Evolutionary conservation across 2,329 filamentous ascomycete species (phyloP), one percentile per base, ranked within the genome.

Genomic region (Penicillium thymicola): DNA sequence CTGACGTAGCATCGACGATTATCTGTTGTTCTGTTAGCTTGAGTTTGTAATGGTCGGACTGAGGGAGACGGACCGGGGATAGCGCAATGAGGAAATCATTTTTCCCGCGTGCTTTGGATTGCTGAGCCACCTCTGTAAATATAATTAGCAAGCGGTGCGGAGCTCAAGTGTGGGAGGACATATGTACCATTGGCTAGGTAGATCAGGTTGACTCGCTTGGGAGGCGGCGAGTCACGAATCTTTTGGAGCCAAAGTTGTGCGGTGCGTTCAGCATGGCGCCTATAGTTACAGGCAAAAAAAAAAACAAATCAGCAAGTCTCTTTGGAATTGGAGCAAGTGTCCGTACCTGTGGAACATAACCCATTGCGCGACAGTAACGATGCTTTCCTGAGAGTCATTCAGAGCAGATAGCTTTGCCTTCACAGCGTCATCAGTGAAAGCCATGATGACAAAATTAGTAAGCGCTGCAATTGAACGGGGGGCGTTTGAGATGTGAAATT

Each of bases 351-450:
- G 93, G 74, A 99, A 99, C 89, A 99, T 95, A 60, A 99, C 94
- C 95, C 95, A 99, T 86, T 97, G 93, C 56, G 94, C 92, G 60
- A 96, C 92, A 36, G 90, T 93, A 59, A 96, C 86, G 70, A 99
- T 97, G 76, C 92, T 95, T 73, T 99, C 94, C 74, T 99, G 93
- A 11, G 92, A 96, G 77, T 99, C 95, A 76, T 96, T 97, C 60
- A 99, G 84, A 41, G 92, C 90, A 32, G 92, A 95, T 52, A 99
- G 87, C 79, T 97, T 97, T 52, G 93, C 91, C 73, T 92, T 86
- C 54, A 99, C 92, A 45, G 92, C 90, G 78, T 99, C 94, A 76
- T 97, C 92, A 64, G 89, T 94, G 78, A 96, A 97, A 44, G 94
- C 88, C 93, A 99, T 97, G 59, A 57, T 75, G 65, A 10, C 16